Base-by-base conservation (phyloP, 176 grass and related monocot genomes). In the Alloteropsis semialata region DNA sequence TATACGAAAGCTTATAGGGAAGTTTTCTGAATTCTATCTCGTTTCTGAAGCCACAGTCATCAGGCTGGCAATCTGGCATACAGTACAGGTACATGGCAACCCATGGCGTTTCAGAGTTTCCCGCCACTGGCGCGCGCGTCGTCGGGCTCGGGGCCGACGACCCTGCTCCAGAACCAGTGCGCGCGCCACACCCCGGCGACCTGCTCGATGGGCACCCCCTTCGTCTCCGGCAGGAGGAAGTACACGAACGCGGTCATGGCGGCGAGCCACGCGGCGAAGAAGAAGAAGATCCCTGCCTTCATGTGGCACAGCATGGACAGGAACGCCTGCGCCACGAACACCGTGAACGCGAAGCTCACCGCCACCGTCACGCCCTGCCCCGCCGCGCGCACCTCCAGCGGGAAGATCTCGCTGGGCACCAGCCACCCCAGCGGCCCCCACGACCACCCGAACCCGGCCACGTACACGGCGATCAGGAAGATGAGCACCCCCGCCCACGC, bases 321-420 rank as follows among this genome's bases (percentile, higher is more conserved):
- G 77, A 94, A 94, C 22, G 80, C 61, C 73, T 91, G 89, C 50
- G 86, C 92, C 39, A 94, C 85, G 13, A 91, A 27, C 24, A 89
- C 84, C 34, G 86, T 85, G 61, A 91, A 82, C 10, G 83, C 65
- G 42, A 94, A 84, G 75, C 83, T 88, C 25, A 86, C 84, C 0
- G 89, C 86, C 43, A 94, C 89, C 14, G 87, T 84, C 5, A 94
- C 61, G 62, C 92, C 74, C 76, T 84, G 92, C 41, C 89, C 89
- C 4, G 77, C 79, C 8, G 91, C 84, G 63, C 94, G 68, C 49
- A 96, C 82, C 87, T 96, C 91, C 56, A 96, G 60, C 33, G 91
- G 84, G 72, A 90, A 92, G 11, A 95, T 86, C 90, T 92, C 92
- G 82, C 94, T 91, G 5, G 94, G 91, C 2, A 97, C 91, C 1